Evolutionary conservation across 768 basidiomycete genomes (phyloP).

Genomic region (Naganishia randhawae): DNA sequence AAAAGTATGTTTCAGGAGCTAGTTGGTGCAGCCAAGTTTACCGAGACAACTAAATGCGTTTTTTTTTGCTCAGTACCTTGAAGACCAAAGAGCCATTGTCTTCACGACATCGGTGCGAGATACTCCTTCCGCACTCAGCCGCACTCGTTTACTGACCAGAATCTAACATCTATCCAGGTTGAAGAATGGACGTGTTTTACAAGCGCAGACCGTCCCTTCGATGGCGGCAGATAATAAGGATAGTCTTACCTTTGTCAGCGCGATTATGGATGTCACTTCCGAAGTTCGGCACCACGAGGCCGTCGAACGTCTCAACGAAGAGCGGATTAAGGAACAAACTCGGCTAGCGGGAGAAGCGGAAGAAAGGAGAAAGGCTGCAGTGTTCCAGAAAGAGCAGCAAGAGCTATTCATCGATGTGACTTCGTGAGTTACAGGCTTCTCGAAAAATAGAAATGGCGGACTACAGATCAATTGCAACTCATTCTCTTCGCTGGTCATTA

Average conservation of each 20-base stretch:
- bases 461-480: not conserved
- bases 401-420: conserved; percentile 23
- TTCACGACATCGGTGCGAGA: conserved; percentile 24
- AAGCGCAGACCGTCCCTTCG: conserved; percentile 11
- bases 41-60: not conserved
- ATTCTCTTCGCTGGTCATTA: not conserved
- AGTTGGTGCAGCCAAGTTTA: not conserved
- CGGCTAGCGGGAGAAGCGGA: conserved; percentile 21
- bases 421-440: not conserved
- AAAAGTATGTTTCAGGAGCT: conserved; percentile 5
- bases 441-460: too few species aligned
- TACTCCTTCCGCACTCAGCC: not conserved
- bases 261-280: conserved; percentile 25
- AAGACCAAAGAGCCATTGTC: not conserved
- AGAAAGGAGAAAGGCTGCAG: conserved; percentile 21
- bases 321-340: conserved; percentile 1
- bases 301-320: conserved; percentile 19
- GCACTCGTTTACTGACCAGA: not conserved
- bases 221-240: not conserved
- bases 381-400: conserved; percentile 27
- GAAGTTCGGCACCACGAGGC: conserved; percentile 15
- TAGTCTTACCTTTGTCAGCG: conserved; percentile 12
- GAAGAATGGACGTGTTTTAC: conserved; percentile 24
- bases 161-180: conserved; percentile 8
- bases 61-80: not conserved